These are phyloP conservation scores for Arachis stenosperma DNA, from an alignment of 306 rosid genomes.

Conservation along the genomic window DNA sequence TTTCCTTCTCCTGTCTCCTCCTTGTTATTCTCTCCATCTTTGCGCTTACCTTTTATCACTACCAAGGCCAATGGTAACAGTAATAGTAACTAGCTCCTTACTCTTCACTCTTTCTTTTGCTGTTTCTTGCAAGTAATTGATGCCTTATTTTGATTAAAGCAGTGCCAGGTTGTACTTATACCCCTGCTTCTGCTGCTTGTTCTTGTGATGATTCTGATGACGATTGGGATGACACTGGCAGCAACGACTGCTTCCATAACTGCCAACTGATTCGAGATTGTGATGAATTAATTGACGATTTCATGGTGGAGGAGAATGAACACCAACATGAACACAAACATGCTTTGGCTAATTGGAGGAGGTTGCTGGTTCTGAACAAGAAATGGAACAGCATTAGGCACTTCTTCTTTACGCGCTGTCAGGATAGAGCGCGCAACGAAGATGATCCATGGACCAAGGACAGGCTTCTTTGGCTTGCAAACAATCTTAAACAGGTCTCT, in stretches of 20 bases:
- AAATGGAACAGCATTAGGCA: slow-evolving; percentile 71
- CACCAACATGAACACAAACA: neutral
- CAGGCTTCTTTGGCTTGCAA: slow-evolving; percentile 65
- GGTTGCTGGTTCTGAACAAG: slow-evolving; percentile 67
- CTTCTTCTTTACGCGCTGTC: slow-evolving; percentile 66
- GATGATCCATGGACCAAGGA: slow-evolving; percentile 64
- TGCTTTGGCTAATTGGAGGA: slow-evolving; percentile 62
- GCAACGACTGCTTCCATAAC: slow-evolving; percentile 48
- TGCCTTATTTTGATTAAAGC: neutral
- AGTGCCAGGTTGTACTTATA: slow-evolving; percentile 27
- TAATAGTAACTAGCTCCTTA: neutral
- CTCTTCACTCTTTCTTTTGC: neutral
- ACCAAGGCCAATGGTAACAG: slow-evolving; percentile 43
- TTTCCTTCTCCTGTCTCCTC: slow-evolving; percentile 34
- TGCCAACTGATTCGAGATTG: slow-evolving; percentile 51
- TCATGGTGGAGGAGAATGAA: slow-evolving; percentile 1
- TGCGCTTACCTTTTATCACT: slow-evolving; percentile 23
- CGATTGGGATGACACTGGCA: slow-evolving; percentile 37
- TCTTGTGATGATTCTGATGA: slow-evolving; percentile 38
- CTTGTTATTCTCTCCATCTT: slow-evolving; percentile 23
- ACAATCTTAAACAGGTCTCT: slow-evolving; percentile 81
- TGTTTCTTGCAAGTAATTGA: neutral
- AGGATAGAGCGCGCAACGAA: slow-evolving; percentile 59
- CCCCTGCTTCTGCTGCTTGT: neutral
- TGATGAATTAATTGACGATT: slow-evolving; percentile 60